These are phyloP conservation scores for Puya raimondii DNA, from an alignment of 176 grass and related monocot genomes.

Conservation along the genomic window DNA sequence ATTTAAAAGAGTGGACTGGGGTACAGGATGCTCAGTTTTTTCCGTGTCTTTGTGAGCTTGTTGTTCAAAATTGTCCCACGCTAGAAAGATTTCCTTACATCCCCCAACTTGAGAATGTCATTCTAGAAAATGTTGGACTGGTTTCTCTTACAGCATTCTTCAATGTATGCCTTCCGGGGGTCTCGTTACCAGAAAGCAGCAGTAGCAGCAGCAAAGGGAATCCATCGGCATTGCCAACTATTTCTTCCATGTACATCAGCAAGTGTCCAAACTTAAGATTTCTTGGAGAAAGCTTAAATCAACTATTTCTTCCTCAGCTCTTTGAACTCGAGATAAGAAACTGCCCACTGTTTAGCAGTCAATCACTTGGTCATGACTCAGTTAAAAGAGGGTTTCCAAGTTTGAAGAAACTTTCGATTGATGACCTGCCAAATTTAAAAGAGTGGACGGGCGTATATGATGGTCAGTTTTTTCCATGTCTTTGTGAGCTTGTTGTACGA, in stretches of 20 bases:
- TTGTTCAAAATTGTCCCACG: conserved; percentile 31
- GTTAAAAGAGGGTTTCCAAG: conserved; percentile 23
- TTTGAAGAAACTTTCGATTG: conserved; percentile 26
- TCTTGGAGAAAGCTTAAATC: background rate
- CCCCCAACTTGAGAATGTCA: conserved; percentile 17
- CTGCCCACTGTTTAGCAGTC: background rate
- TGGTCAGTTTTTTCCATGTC: conserved; percentile 15
- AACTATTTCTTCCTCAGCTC: background rate
- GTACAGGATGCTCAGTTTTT: conserved; percentile 10
- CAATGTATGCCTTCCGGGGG: background rate
- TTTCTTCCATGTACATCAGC: background rate
- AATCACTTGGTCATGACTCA: conserved; percentile 5
- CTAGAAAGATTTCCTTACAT: conserved; percentile 24
- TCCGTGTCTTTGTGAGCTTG: conserved; percentile 22
- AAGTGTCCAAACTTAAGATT: background rate
- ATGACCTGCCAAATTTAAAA: conserved; percentile 9
- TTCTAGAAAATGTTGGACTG: conserved; percentile 25
- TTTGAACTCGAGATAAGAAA: background rate
- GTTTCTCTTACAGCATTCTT: conserved; percentile 17
- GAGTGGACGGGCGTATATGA: conserved; percentile 25
- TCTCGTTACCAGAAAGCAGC: background rate
- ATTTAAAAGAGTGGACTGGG: conserved; percentile 34
- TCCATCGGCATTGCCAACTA: background rate
- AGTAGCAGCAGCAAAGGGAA: no score
- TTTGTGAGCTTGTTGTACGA: conserved; percentile 24